Base-by-base conservation (phyloP, 768 basidiomycete species). In the Suillus subluteus region DNA sequence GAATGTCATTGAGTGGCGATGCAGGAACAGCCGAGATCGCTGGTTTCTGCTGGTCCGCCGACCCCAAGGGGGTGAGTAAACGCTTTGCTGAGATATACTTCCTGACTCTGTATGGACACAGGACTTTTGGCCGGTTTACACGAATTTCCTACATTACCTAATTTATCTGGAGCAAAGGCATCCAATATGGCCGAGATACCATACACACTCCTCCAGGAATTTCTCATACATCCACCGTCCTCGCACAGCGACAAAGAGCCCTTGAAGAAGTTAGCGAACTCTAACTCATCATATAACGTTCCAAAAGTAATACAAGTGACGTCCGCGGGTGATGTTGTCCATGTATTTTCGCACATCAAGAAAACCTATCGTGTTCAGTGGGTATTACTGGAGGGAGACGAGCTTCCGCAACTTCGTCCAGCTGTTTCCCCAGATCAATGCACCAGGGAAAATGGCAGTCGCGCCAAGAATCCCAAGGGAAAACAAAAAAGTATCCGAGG, bases 71-170 rank as follows among this genome's bases (percentile, higher is more conserved):
- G 96, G 96, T 95, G 58, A 61, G 54, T 62, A 64, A 56, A 26
- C 68, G 40, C 32, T 46, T 4, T 6, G 18, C 12, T 11, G 35
- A 32, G 46, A 38, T 58, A 67, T 69, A 54, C 63, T n/a, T 55
- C 55, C 68, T 56, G 62, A 61, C 41, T 35, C 67, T 18, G 18
- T 59, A 9, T 61, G 59, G 30, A 13, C 18, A 61, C 18, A 98
- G 96, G 96, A 30, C 88, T 98, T 56, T 82, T 98, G 63, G 96
- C 94, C 23, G 95, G 96, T 12, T 80, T 98, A 50, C 89, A 90
- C 75, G 95, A 98, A 73, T 96, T 96, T 79, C 93, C 95, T 64
- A 87, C 92, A 26, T 77, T 79, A 46, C 74, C 85, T 64, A 82
- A 90, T 74, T 82, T 91, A 65, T 74, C 83, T 48, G 79, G 77